These are phyloP conservation scores for Kluyveromyces lactis DNA, from an alignment of 805 yeast genomes.

Conservation along the genomic window DNA sequence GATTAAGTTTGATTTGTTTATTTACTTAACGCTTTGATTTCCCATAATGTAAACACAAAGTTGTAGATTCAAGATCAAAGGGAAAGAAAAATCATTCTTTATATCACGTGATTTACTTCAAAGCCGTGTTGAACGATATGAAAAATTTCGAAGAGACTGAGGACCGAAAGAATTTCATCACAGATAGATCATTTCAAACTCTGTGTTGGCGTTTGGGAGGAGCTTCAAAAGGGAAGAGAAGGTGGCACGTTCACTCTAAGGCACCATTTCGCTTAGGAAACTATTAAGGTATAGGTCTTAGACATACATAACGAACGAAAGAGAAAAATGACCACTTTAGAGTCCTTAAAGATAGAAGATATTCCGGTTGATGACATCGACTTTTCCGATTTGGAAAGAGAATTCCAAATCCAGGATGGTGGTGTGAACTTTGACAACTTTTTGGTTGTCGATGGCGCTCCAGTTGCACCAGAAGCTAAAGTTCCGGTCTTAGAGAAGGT, in stretches of 20 bases:
- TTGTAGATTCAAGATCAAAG: no score
- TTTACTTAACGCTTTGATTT: no score
- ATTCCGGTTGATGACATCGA: constrained; percentile 59
- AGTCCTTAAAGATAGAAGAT: constrained; percentile 35
- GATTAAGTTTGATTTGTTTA: no score
- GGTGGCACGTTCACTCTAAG: no score
- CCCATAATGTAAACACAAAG: no score
- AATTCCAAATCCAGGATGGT: constrained; percentile 56
- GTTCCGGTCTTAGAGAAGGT: constrained; percentile 79
- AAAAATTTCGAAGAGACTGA: constrained; percentile 1
- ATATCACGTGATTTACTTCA: background rate
- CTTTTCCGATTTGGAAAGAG: constrained; percentile 76
- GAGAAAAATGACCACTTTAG: constrained; percentile 8
- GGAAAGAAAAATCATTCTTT: no score
- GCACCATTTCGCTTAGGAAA: no score
- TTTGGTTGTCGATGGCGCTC: constrained; percentile 90
- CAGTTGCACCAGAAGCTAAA: constrained; percentile 86
- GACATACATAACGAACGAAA: no score
- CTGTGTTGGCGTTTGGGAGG: no score
- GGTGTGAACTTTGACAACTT: constrained; percentile 57
- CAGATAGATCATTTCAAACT: no score
- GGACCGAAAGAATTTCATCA: background rate
- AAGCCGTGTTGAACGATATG: constrained; percentile 2
- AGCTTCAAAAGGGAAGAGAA: no score
- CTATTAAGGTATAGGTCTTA: no score